Conservation (phyloP, 148 eudicot genomes). For the Simmondsia chinensis region DNA sequence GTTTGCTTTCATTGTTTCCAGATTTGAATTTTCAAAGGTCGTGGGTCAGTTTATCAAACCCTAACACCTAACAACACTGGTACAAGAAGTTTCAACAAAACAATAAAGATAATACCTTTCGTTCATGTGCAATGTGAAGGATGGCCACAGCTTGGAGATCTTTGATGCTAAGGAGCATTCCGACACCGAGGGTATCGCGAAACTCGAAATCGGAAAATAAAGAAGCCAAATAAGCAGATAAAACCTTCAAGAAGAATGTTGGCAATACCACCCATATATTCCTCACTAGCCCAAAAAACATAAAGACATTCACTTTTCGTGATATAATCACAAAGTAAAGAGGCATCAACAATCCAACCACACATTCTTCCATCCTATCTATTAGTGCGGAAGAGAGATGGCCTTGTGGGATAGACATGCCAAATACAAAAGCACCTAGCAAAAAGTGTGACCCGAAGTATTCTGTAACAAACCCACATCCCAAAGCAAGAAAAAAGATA, state of each 20-base stretch:
- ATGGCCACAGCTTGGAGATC: constrained; percentile 37
- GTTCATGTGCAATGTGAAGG: constrained; percentile 25
- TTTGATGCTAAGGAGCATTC: constrained; percentile 37
- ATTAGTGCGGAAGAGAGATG: constrained; percentile 21
- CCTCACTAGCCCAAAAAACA: background rate
- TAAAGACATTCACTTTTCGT: constrained; percentile 8
- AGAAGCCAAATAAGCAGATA: constrained; percentile 16
- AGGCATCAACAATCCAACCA: constrained; percentile 46
- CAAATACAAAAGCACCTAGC: constrained; percentile 45
- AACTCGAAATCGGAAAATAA: constrained; percentile 3
- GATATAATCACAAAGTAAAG: constrained; percentile 33
- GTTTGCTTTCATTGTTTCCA: too few species aligned
- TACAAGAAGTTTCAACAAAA: background rate
- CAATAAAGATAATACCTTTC: constrained; percentile 21
- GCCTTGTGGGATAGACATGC: constrained; percentile 42
- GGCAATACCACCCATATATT: background rate
- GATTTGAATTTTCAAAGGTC: background rate
- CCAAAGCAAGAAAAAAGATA: constrained; percentile 22
- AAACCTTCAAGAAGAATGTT: constrained; percentile 14
- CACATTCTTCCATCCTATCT: constrained; percentile 55
- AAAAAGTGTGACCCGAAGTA: constrained; percentile 37
- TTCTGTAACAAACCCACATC: constrained; percentile 27
- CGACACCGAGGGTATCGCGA: constrained; percentile 27
- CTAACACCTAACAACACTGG: too few species aligned
- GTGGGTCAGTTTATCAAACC: background rate